phyloP scores from a whole-genome alignment of 139 green algal species.

The Spirogloea muscicola region DNA sequence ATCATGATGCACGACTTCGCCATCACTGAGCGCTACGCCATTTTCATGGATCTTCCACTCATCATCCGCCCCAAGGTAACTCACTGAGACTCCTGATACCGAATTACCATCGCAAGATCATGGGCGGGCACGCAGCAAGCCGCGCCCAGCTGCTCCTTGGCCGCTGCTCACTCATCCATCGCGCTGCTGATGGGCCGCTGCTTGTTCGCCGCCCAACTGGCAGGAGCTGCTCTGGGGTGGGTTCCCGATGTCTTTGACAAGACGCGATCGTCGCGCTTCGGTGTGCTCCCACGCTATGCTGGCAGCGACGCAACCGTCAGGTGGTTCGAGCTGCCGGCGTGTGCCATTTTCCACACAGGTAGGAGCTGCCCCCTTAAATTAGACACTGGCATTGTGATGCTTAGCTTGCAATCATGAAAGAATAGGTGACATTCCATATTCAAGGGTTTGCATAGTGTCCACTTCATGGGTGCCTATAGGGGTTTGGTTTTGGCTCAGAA shows the following conservation, averaged over 20 bases:
- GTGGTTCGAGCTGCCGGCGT: constrained; percentile 46
- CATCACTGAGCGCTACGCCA: constrained; percentile 47
- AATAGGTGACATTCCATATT: constrained; percentile 6
- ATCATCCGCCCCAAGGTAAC: constrained; percentile 27
- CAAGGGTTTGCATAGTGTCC: constrained; percentile 11
- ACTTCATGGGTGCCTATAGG: background rate
- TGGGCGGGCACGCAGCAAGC: too few species aligned
- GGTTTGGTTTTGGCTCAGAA: background rate
- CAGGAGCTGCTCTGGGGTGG: constrained; percentile 3
- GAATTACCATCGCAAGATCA: too few species aligned
- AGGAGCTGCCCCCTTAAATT: background rate
- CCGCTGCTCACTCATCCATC: too few species aligned
- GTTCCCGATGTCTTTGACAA: constrained; percentile 12
- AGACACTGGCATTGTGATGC: background rate
- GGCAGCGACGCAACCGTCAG: constrained; percentile 9
- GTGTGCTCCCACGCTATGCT: constrained; percentile 22
- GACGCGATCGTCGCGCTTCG: constrained; percentile 10
- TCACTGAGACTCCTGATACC: too few species aligned
- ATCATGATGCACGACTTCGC: constrained; percentile 53
- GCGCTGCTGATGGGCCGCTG: too few species aligned
- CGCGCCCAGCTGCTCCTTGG: too few species aligned
- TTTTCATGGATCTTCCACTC: constrained; percentile 47
- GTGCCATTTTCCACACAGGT: constrained; percentile 45
- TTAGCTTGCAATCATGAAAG: constrained; percentile 5
- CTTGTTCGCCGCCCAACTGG: too few species aligned